Base-by-base conservation (phyloP, 176 grass and related monocot genomes). In the Elymus sibiricus region DNA sequence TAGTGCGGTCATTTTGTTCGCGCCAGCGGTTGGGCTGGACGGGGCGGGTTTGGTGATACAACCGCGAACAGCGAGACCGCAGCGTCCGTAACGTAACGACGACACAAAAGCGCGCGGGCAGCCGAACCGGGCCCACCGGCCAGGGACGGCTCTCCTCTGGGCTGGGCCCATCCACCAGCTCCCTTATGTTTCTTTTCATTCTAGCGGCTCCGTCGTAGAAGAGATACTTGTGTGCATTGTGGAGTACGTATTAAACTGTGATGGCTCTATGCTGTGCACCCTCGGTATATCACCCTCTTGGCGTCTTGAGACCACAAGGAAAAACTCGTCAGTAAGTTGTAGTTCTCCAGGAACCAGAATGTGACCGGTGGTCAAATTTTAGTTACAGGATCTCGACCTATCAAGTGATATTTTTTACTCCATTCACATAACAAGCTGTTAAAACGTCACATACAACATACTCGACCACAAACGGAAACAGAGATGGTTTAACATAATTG, bases 61-160 rank as follows among this genome's bases (percentile, higher is more conserved):
- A 63, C 24, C 8, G 16, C 29, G 19, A n/a, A 53, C 34, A 9
- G 16, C 70, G 38, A 84, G 80, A 28, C 58, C 14, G n/a, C 29
- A 79, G 37, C 86, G 71, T 42, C 79, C 79, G 40, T 65, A 83
- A 77, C 79, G 40, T 65, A 83, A 77, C 79, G 88, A 32, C 84
- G 73, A 65, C 62, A 59, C 80, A 62, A 60, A 81, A 87, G 63
- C 34, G 34, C 43, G n/a, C 15, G n/a, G 22, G 47, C 55, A 3
- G 63, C 62, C 62, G 47, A 31, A 26, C 13, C 5, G 15, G 65
- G 21, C 9, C 55, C 85, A 22, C 64, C 0, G 15, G 2, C 64
- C 51, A 13, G 49, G 16, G 37, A 40, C 46, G 22, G 64, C 6
- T 11, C 22, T 39, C 1, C 16, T 7, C 17, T 28, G 12, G 22